Conservation (phyloP, 805 yeast species). For the Lachancea dasiensis region DNA sequence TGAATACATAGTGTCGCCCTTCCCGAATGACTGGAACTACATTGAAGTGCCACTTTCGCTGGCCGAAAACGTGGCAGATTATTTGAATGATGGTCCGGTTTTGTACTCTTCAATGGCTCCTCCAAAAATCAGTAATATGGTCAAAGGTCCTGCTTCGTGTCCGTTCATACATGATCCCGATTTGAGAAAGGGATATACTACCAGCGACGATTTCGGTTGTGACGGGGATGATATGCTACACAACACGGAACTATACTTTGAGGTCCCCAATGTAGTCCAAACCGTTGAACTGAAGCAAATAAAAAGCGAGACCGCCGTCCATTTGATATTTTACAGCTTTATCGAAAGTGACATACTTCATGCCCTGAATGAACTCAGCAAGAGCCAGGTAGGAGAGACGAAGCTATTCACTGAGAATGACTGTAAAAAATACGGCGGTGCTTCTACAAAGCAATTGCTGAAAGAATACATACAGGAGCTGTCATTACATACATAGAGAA, state of each 20-base stretch:
- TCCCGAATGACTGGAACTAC: slow-evolving; percentile 71
- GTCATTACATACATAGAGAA: too few relatives aligned
- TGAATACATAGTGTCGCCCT: slow-evolving; percentile 80
- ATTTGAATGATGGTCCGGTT: slow-evolving; percentile 52
- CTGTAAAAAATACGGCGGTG: slow-evolving; percentile 36
- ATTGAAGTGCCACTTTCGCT: slow-evolving; percentile 51
- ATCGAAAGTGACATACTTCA: slow-evolving; percentile 46
- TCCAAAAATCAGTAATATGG: slow-evolving; percentile 1
- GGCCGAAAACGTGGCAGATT: slow-evolving; percentile 48
- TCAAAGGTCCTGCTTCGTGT: slow-evolving; percentile 11
- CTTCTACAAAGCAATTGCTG: slow-evolving; percentile 40
- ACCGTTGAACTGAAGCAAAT: slow-evolving; percentile 22
- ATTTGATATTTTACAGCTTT: slow-evolving; percentile 76
- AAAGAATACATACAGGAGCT: slow-evolving; percentile 34
- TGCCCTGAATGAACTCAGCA: slow-evolving; percentile 37
- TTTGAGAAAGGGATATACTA: slow-evolving; percentile 64
- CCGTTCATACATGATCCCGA: slow-evolving; percentile 23
- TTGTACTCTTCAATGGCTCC: slow-evolving; percentile 23
- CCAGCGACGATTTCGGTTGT: slow-evolving; percentile 76
- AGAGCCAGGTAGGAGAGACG: slow-evolving; percentile 7
- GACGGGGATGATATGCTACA: slow-evolving; percentile 85
- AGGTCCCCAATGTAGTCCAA: slow-evolving; percentile 76
- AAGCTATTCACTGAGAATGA: slow-evolving; percentile 34
- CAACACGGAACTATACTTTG: slow-evolving; percentile 48
- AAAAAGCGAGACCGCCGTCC: slow-evolving; percentile 38